These are phyloP conservation scores for Tilletia walkeri DNA, from an alignment of 1,284 basidiomycete genomes.

Conservation along the genomic window DNA sequence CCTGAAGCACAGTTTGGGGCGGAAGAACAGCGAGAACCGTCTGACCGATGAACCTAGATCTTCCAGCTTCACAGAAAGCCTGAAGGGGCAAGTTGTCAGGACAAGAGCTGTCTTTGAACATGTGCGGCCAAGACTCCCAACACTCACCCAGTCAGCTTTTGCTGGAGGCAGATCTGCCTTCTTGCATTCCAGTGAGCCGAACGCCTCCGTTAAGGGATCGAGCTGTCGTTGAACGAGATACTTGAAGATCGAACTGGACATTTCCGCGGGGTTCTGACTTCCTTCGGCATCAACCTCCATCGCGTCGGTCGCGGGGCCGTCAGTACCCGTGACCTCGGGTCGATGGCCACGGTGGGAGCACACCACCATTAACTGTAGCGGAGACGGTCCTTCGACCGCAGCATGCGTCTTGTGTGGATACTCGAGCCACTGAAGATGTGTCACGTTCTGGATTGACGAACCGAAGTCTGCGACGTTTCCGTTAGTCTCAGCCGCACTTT, in stretches of 20 bases:
- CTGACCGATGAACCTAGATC: background rate
- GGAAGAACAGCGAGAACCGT: background rate
- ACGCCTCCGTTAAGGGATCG: constrained; percentile 3
- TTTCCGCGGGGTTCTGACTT: background rate
- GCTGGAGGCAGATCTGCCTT: constrained; percentile 14
- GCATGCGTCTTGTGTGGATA: background rate
- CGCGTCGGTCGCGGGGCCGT: background rate
- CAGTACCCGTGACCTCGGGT: too few species aligned
- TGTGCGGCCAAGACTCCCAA: too few species aligned
- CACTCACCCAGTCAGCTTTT: constrained; percentile 14
- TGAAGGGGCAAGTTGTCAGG: background rate
- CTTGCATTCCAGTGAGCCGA: constrained; percentile 15
- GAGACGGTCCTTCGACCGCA: background rate
- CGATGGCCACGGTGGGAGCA: background rate
- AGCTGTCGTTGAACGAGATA: constrained; percentile 10
- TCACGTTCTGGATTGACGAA: background rate
- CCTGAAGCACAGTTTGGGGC: constrained; percentile 4
- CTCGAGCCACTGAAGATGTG: constrained; percentile 11
- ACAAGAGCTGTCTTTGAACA: too few species aligned
- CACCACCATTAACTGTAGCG: background rate
- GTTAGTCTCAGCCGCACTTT: background rate
- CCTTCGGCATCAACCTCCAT: constrained; percentile 2
- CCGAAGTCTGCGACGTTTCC: background rate
- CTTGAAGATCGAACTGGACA: background rate
- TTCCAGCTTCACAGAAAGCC: background rate